Conservation (phyloP, 192 early-diverging fungal species). For the Coemansia sp. region DNA sequence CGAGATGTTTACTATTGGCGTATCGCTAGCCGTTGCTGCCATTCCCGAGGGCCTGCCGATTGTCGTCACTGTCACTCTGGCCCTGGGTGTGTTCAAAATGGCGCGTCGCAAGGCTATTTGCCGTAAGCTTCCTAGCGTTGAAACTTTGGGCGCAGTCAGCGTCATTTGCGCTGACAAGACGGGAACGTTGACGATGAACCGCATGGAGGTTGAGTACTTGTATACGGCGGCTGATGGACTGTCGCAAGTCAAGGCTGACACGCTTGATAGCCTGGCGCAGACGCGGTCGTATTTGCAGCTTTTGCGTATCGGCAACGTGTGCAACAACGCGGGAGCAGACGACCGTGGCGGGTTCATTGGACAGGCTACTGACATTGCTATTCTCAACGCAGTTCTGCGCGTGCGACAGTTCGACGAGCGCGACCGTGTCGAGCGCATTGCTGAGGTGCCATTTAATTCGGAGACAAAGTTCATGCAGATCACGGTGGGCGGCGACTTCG, state of each 20-base stretch:
- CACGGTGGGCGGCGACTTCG: conserved; percentile 24
- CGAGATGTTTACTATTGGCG: conserved; percentile 97
- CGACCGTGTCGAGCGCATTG: conserved; percentile 60
- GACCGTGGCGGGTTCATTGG: conserved; percentile 79
- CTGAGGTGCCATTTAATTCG: conserved; percentile 88
- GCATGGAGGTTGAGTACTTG: conserved; percentile 89
- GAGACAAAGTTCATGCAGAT: conserved; percentile 97
- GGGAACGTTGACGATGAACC: conserved; percentile 92
- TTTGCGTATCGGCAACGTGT: conserved; percentile 73
- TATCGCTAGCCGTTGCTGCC: conserved; percentile 90
- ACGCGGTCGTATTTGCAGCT: conserved; percentile 51
- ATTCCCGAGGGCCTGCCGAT: conserved; percentile 98
- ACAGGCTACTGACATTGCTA: conserved; percentile 93
- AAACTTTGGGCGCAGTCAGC: conserved; percentile 92
- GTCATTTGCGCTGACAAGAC: conserved; percentile 98
- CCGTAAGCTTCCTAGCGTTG: conserved; percentile 94
- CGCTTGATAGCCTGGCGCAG: conserved; percentile 17
- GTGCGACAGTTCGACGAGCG: conserved; percentile 76
- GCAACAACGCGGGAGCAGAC: conserved; percentile 86
- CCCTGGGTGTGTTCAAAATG: conserved; percentile 89
- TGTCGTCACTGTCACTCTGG: conserved; percentile 95
- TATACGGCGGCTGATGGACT: conserved; percentile 65
- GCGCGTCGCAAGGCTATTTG: conserved; percentile 90
- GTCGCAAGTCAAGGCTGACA: conserved; percentile 38
- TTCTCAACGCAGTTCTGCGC: conserved; percentile 70